phyloP scores from a whole-genome alignment of 306 rosid species.

The Cyclanthera cordifolia region DNA sequence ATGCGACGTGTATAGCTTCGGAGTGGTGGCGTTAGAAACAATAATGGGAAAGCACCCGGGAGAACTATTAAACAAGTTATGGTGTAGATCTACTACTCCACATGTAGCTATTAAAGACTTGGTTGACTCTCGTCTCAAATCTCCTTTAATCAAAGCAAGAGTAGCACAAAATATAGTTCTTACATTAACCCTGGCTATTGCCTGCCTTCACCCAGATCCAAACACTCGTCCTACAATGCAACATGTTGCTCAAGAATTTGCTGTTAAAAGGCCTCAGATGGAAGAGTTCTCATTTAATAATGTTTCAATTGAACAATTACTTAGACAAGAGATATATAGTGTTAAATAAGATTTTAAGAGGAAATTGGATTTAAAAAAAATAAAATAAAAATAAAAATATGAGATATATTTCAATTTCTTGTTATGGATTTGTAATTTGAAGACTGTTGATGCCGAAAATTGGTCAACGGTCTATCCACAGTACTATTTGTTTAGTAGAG shows the following conservation, averaged over 20 bases:
- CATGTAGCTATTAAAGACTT: slow-evolving; percentile 11
- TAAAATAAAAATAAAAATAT: no score
- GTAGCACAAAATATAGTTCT: background rate
- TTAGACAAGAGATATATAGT: slow-evolving; percentile 9
- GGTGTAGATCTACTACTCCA: background rate
- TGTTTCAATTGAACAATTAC: slow-evolving; percentile 15
- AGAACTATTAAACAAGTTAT: slow-evolving; percentile 1
- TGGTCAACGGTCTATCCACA: no score
- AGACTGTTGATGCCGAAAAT: no score
- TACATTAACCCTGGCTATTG: background rate
- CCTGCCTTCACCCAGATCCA: background rate
- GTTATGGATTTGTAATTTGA: no score
- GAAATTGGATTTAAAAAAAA: no score
- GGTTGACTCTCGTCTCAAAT: slow-evolving; percentile 3
- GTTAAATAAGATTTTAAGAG: background rate
- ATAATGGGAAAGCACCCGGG: slow-evolving; percentile 25
- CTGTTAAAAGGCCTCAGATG: background rate
- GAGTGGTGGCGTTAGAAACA: slow-evolving; percentile 3
- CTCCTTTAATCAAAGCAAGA: background rate
- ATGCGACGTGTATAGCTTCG: slow-evolving; percentile 2
- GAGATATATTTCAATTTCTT: no score
- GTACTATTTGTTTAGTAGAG: no score
- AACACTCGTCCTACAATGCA: slow-evolving; percentile 19
- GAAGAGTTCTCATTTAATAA: background rate
- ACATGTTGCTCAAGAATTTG: slow-evolving; percentile 10